Evolutionary conservation across 352 stramenopile species (phyloP), one percentile per base, ranked within the genome.

Genomic region (Phytophthora pseudosyringae): DNA sequence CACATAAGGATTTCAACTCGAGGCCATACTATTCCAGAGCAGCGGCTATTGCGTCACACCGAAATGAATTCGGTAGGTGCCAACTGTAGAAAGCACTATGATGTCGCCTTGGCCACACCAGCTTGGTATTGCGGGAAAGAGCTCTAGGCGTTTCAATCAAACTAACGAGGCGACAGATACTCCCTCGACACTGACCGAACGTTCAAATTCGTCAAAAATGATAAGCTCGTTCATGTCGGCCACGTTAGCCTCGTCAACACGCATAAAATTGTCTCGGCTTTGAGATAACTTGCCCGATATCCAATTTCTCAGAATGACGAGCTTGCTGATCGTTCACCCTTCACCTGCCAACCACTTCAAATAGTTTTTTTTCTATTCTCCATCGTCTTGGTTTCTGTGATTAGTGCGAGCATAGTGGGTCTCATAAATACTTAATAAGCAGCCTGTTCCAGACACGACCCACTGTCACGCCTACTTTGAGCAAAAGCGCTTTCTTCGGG

Each of bases 351-450:
- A 32, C 10, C 29, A 9, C 36, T 59, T 53, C 3, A 59, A 12
- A 10, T 53, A 40, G 1, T 32, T 39, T 15, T 66, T 66, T 1
- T 25, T n/a, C n/a, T 33, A 12, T 66, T 66, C 10, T 66, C 58
- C 21, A 59, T 48, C 5, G 36, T 31, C n/a, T 43, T 39, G 2
- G 21, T 43, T 21, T 49, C 31, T n/a, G 58, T 39, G 0, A 66
- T 36, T 1, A 53, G 12, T 11, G 18, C 12, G 0, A 54, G 21
- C 29, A 66, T 47, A 3, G 18, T 21, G 0, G 31, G 13, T 66
- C 39, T 10, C 33, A 16, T 4, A 52, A 11, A 16, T 59, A 48
- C 58, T 55, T 55, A 6, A 53, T 54, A 3, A 59, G 26, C 4
- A 64, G 2, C 45, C 55, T 50, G 18, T 64, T 64, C 1, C 55